Conservation (phyloP, 495 filamentous ascomycete species). For the Podospora australis region DNA sequence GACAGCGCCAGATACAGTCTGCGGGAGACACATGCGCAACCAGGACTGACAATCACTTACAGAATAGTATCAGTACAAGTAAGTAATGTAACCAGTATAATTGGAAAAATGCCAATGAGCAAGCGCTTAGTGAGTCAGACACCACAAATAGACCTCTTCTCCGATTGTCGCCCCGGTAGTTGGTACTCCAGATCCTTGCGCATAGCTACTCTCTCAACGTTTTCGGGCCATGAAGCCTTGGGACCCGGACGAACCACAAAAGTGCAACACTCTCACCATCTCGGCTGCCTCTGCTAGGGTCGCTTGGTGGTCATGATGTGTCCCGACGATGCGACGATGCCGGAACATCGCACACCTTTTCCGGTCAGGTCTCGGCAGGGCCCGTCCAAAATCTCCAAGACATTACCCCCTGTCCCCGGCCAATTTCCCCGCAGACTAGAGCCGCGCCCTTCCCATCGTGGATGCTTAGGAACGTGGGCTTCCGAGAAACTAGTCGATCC, state of each 20-base stretch:
- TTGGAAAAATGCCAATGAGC: no score
- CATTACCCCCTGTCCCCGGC: conserved; percentile 13
- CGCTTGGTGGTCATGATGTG: conserved; percentile 6
- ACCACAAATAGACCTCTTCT: not conserved
- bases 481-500: conserved; percentile 23
- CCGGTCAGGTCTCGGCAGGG: conserved; percentile 14
- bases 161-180: not conserved
- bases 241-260: not conserved
- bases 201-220: not conserved
- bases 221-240: not conserved
- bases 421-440: conserved; percentile 19
- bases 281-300: conserved; percentile 12
- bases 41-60: no score
- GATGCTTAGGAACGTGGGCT: conserved; percentile 26
- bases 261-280: conserved; percentile 5
- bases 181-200: no score
- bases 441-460: conserved; percentile 24
- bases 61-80: no score
- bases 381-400: conserved; percentile 4
- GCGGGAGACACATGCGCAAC: no score
- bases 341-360: conserved; percentile 24
- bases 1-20: no score
- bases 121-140: no score
- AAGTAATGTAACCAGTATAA: no score
- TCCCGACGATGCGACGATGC: conserved; percentile 17